Evolutionary conservation across 148 eudicot genomes (phyloP), one percentile per base, ranked within the genome.

Genomic region (Simmondsia chinensis): DNA sequence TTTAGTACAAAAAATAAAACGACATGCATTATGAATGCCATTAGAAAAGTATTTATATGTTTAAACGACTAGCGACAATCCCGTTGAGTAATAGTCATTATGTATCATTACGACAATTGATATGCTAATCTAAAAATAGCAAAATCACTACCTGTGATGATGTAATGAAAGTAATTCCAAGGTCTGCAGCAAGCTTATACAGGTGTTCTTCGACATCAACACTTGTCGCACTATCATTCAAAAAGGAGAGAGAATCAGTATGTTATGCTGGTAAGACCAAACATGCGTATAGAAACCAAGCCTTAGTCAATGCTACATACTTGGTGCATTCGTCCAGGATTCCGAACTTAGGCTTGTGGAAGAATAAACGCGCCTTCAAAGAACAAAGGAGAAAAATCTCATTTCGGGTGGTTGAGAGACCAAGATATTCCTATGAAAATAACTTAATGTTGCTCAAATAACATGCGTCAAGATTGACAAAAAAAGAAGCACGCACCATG

Each of bases 161-260:
- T 47, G 97, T 89, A 39, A 89, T 52, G 16, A 84, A 77, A 19
- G 97, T 89, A 43, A 89, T 84, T 43, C 88, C 97, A 39, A 66
- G 45, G 18, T 72, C 56, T 37, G 55, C 52, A 28, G 97, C 97
- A 42, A 89, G 77, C 54, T 63, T 74, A 63, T 89, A 89, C 37
- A 89, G 84, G 57, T 84, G 97, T 51, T 89, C 97, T 63, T 89
- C 97, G 36, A 89, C 97, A 73, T 89, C 97, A 38, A 89, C 93
- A 48, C 95, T 89, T 8, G 97, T 89, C 40, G 97, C 97, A 81
- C 97, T 89, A 68, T 46, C 40, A 35, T 26, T 48, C 18, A 34
- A 31, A 33, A 33, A 37, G n/a, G n/a, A n/a, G n/a, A n/a, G 52
- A 15, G 45, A 49, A 26, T 28, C n/a, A n/a, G n/a, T n/a, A n/a